Base-by-base conservation (phyloP, 2,329 filamentous ascomycete species). In the Trichoderma gracile region DNA sequence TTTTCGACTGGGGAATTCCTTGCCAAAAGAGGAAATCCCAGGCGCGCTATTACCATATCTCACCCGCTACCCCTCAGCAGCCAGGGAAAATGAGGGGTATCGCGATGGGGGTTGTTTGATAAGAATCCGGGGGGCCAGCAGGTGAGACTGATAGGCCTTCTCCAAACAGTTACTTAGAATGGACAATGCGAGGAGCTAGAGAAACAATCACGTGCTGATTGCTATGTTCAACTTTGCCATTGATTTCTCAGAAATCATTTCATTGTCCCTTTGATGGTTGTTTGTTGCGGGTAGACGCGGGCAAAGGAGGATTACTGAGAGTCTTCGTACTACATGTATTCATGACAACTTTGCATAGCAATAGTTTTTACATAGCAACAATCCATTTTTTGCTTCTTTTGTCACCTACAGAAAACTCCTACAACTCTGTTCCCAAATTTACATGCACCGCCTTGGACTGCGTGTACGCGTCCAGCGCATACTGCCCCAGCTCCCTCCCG, bases 401-500 rank as follows among this genome's bases (percentile, higher is more conserved):
- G n/a, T 3, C 33, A 7, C n/a, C 17, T 5, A 14, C 9, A 8
- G 5, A 3, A 1, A 14, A 7, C 10, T 38, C 1, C n/a, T 52
- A 61, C 10, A 43, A 21, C 23, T 61, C 58, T 21, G 33, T 52
- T 0, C 49, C 49, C 3, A 62, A 25, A 19, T 62, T 62, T 25
- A 65, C 27, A 27, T 56, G 63, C n/a, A 74, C 69, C 12, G 62
- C 64, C 53, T 78, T 75, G 1, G 72, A 69, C 23, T 70, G 68
- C 2, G 69, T 72, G 67, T 72, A 76, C 58, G 75, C 73, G 7
- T 71, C 69, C 17, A 75, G 21, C 0, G 74, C 73, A 47, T 76
- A 73, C 58, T 73, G 68, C 0, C 75, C 73, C 43, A 75, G 70
- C 50, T 77, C 75, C 12, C 71, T 65, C 0, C 75, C 74, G 21